A percentile compares a stretch with the other conserved stretches of the same genome.
Evolutionary conservation across 2,329 filamentous ascomycete species (phyloP).

Genomic region (Lachnellula occidentalis): DNA sequence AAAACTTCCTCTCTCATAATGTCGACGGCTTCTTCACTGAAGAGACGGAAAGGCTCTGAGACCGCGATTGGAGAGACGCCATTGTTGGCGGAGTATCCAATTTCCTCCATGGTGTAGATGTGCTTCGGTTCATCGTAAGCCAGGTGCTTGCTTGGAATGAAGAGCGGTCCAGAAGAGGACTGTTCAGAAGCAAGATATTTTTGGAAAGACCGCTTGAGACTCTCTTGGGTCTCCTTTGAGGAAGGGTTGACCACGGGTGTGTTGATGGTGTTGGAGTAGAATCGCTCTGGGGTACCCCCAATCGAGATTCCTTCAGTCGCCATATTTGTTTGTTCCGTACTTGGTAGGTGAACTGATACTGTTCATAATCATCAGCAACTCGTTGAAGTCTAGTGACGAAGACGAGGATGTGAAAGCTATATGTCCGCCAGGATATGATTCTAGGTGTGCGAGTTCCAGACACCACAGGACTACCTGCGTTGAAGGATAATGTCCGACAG

Average conservation of each 20-base stretch:
- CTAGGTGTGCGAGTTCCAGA: no score
- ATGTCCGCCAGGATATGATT: no score
- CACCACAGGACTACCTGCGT: no score
- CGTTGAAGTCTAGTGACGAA: neutral
- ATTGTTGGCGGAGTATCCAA: slow-evolving; percentile 47
- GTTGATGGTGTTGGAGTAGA: slow-evolving; percentile 22
- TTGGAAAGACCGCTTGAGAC: slow-evolving; percentile 29
- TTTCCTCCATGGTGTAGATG: slow-evolving; percentile 55
- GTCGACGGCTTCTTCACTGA: slow-evolving; percentile 54
- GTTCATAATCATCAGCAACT: neutral
- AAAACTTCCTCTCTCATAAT: slow-evolving; percentile 60
- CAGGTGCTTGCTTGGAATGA: slow-evolving; percentile 52
- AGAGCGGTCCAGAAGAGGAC: slow-evolving; percentile 33
- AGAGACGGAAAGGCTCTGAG: slow-evolving; percentile 60
- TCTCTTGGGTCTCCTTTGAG: slow-evolving; percentile 26
- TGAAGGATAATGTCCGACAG: no score
- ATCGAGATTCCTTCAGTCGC: slow-evolving; percentile 23
- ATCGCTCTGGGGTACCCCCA: slow-evolving; percentile 22
- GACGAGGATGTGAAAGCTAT: no score
- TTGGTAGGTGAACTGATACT: neutral
- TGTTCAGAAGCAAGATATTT: slow-evolving; percentile 30
- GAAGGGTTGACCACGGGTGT: slow-evolving; percentile 23
- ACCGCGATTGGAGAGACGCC: slow-evolving; percentile 60
- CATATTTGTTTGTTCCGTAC: slow-evolving; percentile 16
- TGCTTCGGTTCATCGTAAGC: slow-evolving; percentile 45